Evolutionary conservation across 768 basidiomycete genomes (phyloP).

Genomic region (Ephemerocybe angulata): DNA sequence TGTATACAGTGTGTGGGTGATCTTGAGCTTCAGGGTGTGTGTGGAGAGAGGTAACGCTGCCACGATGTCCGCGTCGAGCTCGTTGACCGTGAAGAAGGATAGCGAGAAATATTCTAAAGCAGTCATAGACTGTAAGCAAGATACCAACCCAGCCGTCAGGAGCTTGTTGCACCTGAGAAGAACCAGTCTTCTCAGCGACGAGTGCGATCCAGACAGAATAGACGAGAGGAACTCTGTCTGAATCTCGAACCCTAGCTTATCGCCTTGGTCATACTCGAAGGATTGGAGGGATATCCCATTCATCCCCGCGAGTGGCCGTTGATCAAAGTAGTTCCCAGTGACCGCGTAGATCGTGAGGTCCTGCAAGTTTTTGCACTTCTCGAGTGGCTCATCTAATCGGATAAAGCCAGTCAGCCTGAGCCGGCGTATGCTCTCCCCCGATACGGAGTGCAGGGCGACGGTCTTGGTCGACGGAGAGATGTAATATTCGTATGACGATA

Average conservation of each 20-base stretch:
- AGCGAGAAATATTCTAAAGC: conserved; percentile 34
- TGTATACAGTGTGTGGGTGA: conserved; percentile 33
- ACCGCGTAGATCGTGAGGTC: conserved; percentile 29
- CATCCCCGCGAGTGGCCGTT: conserved; percentile 23
- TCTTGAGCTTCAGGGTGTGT: conserved; percentile 31
- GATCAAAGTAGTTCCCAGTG: conserved; percentile 34
- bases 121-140: conserved; percentile 24
- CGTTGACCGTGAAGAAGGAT: conserved; percentile 31
- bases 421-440: conserved; percentile 18
- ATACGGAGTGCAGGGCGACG: conserved; percentile 26
- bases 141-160: conserved; percentile 23
- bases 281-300: conserved; percentile 26
- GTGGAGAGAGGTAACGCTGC: conserved; percentile 24
- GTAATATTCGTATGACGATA: conserved; percentile 30
- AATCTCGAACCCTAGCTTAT: conserved; percentile 34
- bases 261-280: conserved; percentile 32
- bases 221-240: conserved; percentile 31
- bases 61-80: conserved; percentile 30
- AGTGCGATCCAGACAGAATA: conserved; percentile 19
- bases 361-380: conserved; percentile 19
- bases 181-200: conserved; percentile 27
- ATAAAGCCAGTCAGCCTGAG: conserved; percentile 36
- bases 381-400: conserved; percentile 13
- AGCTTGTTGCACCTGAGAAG: conserved; percentile 33
- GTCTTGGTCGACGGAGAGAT: conserved; percentile 26